Percentiles rank a stretch among this genome's conserved stretches.
These are phyloP conservation scores for Rhododendron simsii DNA, from an alignment of 148 eudicot genomes.

Conservation along the genomic window DNA sequence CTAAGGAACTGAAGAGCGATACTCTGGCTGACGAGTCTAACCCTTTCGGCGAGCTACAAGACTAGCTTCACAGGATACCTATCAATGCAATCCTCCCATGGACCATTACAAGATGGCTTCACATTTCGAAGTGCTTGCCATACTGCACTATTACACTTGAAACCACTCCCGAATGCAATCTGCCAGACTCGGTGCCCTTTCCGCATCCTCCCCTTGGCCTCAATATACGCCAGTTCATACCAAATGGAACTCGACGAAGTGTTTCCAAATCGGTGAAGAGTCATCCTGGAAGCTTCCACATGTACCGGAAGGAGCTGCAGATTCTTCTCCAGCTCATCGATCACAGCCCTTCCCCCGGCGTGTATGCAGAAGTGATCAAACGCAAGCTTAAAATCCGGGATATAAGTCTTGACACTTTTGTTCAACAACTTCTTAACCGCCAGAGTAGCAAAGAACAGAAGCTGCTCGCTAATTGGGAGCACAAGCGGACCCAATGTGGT, in stretches of 20 bases:
- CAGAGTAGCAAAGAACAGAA: slow-evolving; percentile 11
- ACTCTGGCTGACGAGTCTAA: not conserved
- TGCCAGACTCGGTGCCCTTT: slow-evolving; percentile 21
- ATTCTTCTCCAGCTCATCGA: slow-evolving; percentile 28
- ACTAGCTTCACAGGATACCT: slow-evolving; percentile 16
- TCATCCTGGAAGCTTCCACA: slow-evolving; percentile 20
- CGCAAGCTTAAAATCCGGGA: slow-evolving; percentile 14
- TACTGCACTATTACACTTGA: slow-evolving; percentile 23
- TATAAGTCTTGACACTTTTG: slow-evolving; percentile 2
- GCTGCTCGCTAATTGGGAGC: slow-evolving; percentile 15
- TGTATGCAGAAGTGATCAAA: slow-evolving; percentile 17
- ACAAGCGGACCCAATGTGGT: slow-evolving; percentile 13
- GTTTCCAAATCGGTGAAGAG: slow-evolving; percentile 20
- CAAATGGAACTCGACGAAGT: slow-evolving; percentile 15
- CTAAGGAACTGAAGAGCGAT: not conserved
- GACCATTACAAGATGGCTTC: slow-evolving; percentile 15
- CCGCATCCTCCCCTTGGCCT: slow-evolving; percentile 21
- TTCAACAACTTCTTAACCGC: slow-evolving; percentile 7
- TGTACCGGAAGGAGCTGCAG: slow-evolving; percentile 14
- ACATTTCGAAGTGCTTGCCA: slow-evolving; percentile 21
- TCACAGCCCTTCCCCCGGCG: slow-evolving; percentile 18
- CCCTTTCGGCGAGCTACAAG: not conserved
- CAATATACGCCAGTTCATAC: slow-evolving; percentile 20
- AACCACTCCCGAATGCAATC: slow-evolving; percentile 20
- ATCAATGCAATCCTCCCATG: slow-evolving; percentile 21